Base-by-base conservation (phyloP, 83 land plant genomes). In the Larix sibirica region DNA sequence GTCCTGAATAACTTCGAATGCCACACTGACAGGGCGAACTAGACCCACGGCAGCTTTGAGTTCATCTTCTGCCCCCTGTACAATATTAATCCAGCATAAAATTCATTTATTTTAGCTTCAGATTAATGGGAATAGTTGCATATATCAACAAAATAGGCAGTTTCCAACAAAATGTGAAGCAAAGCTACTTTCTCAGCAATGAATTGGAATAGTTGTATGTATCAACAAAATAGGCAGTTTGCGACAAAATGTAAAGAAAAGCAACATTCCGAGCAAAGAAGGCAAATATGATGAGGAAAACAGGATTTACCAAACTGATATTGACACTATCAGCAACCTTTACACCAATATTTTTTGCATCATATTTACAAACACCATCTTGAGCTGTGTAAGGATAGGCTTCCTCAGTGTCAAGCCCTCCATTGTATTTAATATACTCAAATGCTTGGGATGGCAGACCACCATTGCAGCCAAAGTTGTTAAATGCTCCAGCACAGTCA, bases 401-500 rank as follows among this genome's bases (percentile, higher is more conserved):
- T 18, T 90, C 94, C 85, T 96, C 99, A 1, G 97, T 96, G 78
- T 96, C 99, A 60, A 96, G 89, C 7, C 99, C 99, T 68, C 96
- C 99, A 83, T 96, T 94, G 90, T 85, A 96, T 76, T 88, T 93
- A 61, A 96, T 90, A 83, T 96, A 96, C 81, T 94, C 93, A 84
- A 96, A 96, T 18, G 99, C 99, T 81, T 94, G 97, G 31, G 99
- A 96, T 40, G 99, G 99, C 60, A 94, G 83, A 6, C 99, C 99
- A 40, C 97, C 99, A 73, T 83, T 90, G 89, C 97, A 96, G 1
- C 99, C 99, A 82, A 90, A 93, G 88, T 96, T 96, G 76, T 96
- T 95, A 81, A 90, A 96, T 1, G 82, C 92, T 26, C 85, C 73
- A 33, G 94, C 99, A 84, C 99, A 96, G 80, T 96, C 99, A 54